phyloP scores from a whole-genome alignment of 106 monocot species.

The Triglochin maritima region DNA sequence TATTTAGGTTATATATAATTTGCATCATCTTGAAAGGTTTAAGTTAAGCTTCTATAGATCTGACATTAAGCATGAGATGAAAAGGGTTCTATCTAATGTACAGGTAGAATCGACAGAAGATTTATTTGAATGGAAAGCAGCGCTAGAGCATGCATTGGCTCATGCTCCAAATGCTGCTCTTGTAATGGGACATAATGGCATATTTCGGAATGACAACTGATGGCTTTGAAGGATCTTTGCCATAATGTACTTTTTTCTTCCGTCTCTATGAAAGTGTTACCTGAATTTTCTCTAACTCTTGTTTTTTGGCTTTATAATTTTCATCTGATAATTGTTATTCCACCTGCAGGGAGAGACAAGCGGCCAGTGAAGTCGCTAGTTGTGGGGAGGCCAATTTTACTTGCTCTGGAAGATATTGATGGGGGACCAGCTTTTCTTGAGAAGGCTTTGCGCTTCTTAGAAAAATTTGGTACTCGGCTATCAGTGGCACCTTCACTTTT shows the following conservation, averaged over 20 bases:
- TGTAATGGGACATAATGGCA: constrained; percentile 99
- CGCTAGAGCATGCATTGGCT: constrained; percentile 82
- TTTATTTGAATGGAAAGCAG: constrained; percentile 96
- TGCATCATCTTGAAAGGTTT: too few relatives aligned
- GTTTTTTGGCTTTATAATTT: background rate
- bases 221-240: constrained; percentile 73
- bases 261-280: too few relatives aligned
- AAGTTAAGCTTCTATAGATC: too few relatives aligned
- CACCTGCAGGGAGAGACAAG: constrained; percentile 71
- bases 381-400: constrained; percentile 93
- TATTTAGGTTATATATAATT: background rate
- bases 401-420: constrained; percentile 99
- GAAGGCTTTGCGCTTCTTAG: constrained; percentile 81
- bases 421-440: constrained; percentile 94
- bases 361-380: constrained; percentile 87
- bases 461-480: constrained; percentile 65
- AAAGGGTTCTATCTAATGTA: constrained; percentile 5
- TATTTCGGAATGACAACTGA: constrained; percentile 90
- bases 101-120: constrained; percentile 93
- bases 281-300: constrained; percentile 1
- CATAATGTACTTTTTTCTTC: constrained; percentile 39
- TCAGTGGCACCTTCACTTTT: background rate
- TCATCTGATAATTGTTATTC: background rate
- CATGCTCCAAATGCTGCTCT: constrained; percentile 99
- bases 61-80: background rate